A percentile compares a stretch with the other conserved stretches of the same genome.
phyloP scores from a whole-genome alignment of 306 rosid genomes.

The Casuarina cunninghamiana region DNA sequence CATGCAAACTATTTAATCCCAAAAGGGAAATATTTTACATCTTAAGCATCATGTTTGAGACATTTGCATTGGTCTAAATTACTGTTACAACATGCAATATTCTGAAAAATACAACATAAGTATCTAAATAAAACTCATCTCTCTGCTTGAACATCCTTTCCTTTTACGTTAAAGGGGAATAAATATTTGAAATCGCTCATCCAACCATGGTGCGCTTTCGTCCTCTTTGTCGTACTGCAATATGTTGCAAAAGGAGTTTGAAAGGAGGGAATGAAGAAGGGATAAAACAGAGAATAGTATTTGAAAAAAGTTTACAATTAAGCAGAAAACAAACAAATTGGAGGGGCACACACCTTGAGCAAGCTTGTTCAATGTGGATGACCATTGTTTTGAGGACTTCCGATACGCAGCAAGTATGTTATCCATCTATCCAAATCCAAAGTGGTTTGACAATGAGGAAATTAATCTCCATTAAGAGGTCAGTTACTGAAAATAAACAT shows the following conservation, averaged over 20 bases:
- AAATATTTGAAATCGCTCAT: slow-evolving; percentile 33
- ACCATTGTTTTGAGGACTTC: slow-evolving; percentile 92
- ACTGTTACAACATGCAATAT: neutral
- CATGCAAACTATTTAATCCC: slow-evolving; percentile 7
- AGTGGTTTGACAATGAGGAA: neutral
- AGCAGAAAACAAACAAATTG: neutral
- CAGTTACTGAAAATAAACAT: neutral
- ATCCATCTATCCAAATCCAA: slow-evolving; percentile 38
- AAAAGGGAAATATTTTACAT: neutral
- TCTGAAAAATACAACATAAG: slow-evolving; percentile 10
- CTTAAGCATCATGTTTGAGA: slow-evolving; percentile 14
- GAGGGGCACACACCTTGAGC: slow-evolving; percentile 42
- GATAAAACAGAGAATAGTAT: neutral
- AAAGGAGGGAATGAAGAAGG: slow-evolving; percentile 4
- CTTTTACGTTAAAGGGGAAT: slow-evolving; percentile 4
- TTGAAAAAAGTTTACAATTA: neutral
- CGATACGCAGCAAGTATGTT: slow-evolving; percentile 62
- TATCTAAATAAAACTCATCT: slow-evolving; percentile 12
- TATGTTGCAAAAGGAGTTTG: slow-evolving; percentile 1
- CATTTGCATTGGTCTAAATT: neutral
- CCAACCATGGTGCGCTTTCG: slow-evolving; percentile 96
- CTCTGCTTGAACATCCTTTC: neutral
- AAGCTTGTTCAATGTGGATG: slow-evolving; percentile 58
- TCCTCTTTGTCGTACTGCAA: slow-evolving; percentile 83
- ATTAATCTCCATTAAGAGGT: neutral